Evolutionary conservation across 805 yeast genomes (phyloP).

Genomic region (Cyberlindnera euphorbiae): DNA sequence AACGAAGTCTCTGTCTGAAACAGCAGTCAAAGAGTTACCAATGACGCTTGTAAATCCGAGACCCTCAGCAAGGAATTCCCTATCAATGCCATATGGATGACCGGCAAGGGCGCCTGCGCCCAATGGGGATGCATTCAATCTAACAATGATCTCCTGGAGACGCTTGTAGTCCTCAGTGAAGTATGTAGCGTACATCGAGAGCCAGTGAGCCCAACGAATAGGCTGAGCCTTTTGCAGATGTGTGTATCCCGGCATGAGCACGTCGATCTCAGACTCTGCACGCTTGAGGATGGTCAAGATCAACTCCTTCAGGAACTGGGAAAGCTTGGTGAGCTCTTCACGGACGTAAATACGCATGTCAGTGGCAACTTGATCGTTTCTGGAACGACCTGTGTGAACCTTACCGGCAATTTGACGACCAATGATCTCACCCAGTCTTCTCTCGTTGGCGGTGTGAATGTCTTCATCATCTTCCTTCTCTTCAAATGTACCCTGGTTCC

Average conservation of each 20-base stretch:
- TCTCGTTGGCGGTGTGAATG: slow-evolving; percentile 97
- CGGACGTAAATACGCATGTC: slow-evolving; percentile 95
- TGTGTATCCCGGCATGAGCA: slow-evolving; percentile 98
- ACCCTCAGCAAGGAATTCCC: slow-evolving; percentile 79
- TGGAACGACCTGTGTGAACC: slow-evolving; percentile 98
- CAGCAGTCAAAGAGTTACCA: slow-evolving; percentile 96
- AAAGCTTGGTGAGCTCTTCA: slow-evolving; percentile 57
- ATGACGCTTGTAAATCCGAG: slow-evolving; percentile 81
- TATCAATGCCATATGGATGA: slow-evolving; percentile 97
- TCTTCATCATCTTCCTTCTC: slow-evolving; percentile 94
- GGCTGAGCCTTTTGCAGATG: slow-evolving; percentile 98
- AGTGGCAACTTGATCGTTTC: slow-evolving; percentile 99
- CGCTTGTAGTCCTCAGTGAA: slow-evolving; percentile 88
- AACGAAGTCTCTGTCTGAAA: slow-evolving; percentile 95
- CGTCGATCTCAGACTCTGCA: slow-evolving; percentile 82
- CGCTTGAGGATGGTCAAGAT: slow-evolving; percentile 66
- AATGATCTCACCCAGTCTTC: slow-evolving; percentile 93
- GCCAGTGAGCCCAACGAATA: slow-evolving; percentile 99
- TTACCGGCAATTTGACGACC: slow-evolving; percentile 94
- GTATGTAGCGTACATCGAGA: slow-evolving; percentile 90
- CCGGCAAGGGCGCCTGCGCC: slow-evolving; percentile 99
- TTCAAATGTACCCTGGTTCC: slow-evolving; percentile 65
- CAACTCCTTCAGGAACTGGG: slow-evolving; percentile 51
- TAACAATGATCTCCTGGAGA: slow-evolving; percentile 68
- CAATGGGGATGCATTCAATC: slow-evolving; percentile 85